Base-by-base conservation (phyloP, 192 early-diverging fungal genomes). In the Coemansia furcata region DNA sequence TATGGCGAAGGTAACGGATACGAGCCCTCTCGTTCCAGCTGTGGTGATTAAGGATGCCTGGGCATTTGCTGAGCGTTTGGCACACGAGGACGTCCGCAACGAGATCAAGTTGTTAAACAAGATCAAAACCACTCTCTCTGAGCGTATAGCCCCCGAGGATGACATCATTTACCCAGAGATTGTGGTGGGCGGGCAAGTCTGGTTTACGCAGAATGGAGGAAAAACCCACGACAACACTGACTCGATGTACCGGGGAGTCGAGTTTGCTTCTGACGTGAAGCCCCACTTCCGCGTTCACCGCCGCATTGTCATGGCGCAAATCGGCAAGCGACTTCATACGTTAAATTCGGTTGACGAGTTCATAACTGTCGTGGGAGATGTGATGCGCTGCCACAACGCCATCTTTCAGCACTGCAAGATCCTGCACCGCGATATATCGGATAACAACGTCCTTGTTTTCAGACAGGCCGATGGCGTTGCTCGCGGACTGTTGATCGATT, bases 361-460 rank as follows among this genome's bases (percentile, higher is more conserved):
- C 23, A 26, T 26, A 26, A 26, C 23, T 26, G 67, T 72, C 6
- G 6, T 76, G 57, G 59, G 30, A 0, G 69, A 80, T n/a, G 73
- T 50, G 1, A 75, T 76, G 69, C 19, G 36, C 10, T 67, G 44
- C 58, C n/a, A n/a, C n/a, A n/a, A n/a, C n/a, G n/a, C n/a, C n/a
- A n/a, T n/a, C n/a, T n/a, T n/a, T n/a, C n/a, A 15, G 15, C 19
- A 71, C 17, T 70, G 68, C 29, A 19, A 39, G 0, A 69, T 80
- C 10, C 33, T 80, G 37, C 77, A 80, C 40, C 52, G 72, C 3
- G 68, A 74, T 36, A 71, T 80, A 1, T 71, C 77, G 17, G 42
- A 30, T 0, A 74, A 64, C n/a, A 80, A 74, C 30, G 65, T 80
- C 2, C 44, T 80, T 15, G 66, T 71, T 30, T 17, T 65, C 33